Conservation (phyloP, 306 rosid genomes). For the Vachellia pachyceras region DNA sequence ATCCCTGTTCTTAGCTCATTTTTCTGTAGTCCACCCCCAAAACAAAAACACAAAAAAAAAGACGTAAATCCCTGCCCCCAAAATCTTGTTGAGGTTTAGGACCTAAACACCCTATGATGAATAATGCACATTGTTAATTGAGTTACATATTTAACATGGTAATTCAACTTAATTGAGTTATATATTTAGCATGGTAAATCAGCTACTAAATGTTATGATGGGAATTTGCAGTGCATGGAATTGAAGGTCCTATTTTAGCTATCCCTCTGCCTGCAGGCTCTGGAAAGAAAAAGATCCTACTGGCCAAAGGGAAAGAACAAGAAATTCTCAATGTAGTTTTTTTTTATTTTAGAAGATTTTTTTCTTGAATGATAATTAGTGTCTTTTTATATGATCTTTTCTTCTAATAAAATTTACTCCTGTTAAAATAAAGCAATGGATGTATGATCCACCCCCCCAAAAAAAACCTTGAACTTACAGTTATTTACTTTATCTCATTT, state of each 20-base stretch:
- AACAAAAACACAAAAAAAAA: too few relatives aligned
- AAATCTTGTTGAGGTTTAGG: neutral
- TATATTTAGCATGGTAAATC: too few relatives aligned
- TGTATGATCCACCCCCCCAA: too few relatives aligned
- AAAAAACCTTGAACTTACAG: neutral
- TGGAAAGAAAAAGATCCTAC: conserved; percentile 84
- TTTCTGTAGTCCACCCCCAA: too few relatives aligned
- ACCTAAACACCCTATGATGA: neutral
- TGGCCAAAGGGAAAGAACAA: conserved; percentile 83
- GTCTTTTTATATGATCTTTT: conserved; percentile 5
- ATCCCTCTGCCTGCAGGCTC: conserved; percentile 70
- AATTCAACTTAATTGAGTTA: conserved; percentile 25
- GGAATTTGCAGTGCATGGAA: conserved; percentile 45
- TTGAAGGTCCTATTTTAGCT: conserved; percentile 75
- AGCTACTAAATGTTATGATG: conserved; percentile 26
- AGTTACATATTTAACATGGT: conserved; percentile 6
- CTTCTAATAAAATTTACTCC: neutral
- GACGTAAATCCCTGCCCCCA: neutral
- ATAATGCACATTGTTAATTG: conserved; percentile 4
- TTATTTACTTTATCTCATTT: neutral
- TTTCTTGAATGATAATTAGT: neutral
- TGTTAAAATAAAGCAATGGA: neutral
- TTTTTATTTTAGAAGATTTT: conserved; percentile 1
- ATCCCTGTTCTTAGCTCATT: neutral
- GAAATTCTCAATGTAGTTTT: conserved; percentile 60